Conservation (phyloP, 2,329 filamentous ascomycete species). For the Coniochaeta sp. region DNA sequence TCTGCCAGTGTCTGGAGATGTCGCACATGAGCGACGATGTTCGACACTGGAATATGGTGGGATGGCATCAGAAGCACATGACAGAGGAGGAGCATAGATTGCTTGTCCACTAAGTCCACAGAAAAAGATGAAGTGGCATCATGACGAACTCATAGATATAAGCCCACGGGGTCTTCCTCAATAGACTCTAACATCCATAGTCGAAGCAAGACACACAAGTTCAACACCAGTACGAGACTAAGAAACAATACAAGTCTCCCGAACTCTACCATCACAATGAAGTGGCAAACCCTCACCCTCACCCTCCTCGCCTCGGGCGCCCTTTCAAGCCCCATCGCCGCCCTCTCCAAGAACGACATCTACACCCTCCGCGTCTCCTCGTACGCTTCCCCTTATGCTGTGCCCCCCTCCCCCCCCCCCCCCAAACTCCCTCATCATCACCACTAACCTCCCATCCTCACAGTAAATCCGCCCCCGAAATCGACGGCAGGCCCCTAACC, state of each 20-base stretch:
- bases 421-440: neutral
- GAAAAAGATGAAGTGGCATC: neutral
- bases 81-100: neutral
- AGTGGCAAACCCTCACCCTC: slow-evolving; percentile 13
- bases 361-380: slow-evolving; percentile 17
- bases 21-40: neutral
- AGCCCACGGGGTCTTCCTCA: neutral
- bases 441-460: neutral
- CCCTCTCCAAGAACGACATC: slow-evolving; percentile 6
- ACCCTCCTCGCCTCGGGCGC: slow-evolving; percentile 9
- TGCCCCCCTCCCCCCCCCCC: no score
- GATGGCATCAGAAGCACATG: neutral
- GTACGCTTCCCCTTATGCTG: no score
- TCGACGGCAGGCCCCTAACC: slow-evolving; percentile 26
- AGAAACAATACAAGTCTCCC: no score
- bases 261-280: slow-evolving; percentile 14
- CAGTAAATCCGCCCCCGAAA: slow-evolving; percentile 3
- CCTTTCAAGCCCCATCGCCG: slow-evolving; percentile 11
- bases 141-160: no score
- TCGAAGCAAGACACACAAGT: no score
- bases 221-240: no score
- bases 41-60: neutral
- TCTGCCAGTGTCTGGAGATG: neutral
- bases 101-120: neutral
- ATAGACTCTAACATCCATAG: no score